Base-by-base conservation (phyloP, 768 basidiomycete species). In the Atractiella rhizophila region DNA sequence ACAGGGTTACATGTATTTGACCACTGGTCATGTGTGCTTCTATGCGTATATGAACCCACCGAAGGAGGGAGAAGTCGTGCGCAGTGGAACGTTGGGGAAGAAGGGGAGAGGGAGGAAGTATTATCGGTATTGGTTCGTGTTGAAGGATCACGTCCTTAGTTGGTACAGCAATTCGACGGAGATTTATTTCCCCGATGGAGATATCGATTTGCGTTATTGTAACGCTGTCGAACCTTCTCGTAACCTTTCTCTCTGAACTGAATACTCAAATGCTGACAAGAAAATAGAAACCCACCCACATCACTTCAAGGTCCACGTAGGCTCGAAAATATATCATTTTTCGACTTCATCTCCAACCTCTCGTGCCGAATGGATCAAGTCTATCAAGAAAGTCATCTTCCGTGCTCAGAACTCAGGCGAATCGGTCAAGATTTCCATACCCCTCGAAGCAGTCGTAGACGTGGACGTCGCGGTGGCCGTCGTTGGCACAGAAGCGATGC, bases 101-200 rank as follows among this genome's bases (percentile, higher is more conserved):
- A 81, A 75, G 54, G 71, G 82, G 0, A 73, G 74, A 40, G 68
- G 79, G 40, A 86, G 82, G 8, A 88, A 82, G 18, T 86, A 79
- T 75, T 72, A 76, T 51, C 83, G 77, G 56, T 82, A 83, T 57
- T 96, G 91, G 91, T 86, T 94, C 51, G 69, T 88, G 2, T 66
- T 98, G 36, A 85, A 81, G 68, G 88, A 94, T 47, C 83, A 86
- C 53, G 80, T 82, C 1, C 64, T 98, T 21, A 85, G 82, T 15
- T 98, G 91, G 91, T 96, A 81, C 57, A 78, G 82, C 48, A 81
- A 79, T 6, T 82, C 85, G 42, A 74, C 81, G 83, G 85, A 98
- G 52, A 88, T 86, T 2, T 98, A 98, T 60, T 98, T 98, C 57
- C 80, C 86, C 10, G 79, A 85, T 49, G 91, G 85, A 20, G 83